phyloP scores from a whole-genome alignment of 1,284 basidiomycete genomes.

The Xerocomus amazonicus region DNA sequence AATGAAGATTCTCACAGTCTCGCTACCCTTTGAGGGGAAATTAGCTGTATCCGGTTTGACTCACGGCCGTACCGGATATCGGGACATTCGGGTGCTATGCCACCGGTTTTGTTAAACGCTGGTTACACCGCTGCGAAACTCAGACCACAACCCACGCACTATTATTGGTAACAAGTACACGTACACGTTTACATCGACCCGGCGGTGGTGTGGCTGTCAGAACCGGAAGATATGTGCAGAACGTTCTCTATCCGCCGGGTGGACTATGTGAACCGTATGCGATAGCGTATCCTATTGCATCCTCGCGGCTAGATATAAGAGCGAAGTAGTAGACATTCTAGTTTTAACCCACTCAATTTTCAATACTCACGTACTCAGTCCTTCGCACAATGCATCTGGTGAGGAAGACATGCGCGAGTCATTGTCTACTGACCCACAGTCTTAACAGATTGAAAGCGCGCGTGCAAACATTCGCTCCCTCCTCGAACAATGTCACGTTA shows the following conservation, averaged over 20 bases:
- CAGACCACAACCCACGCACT: too few species aligned
- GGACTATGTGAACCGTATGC: not conserved
- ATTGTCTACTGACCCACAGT: not conserved
- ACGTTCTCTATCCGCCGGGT: constrained; percentile 7
- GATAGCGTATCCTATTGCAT: too few species aligned
- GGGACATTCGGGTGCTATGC: too few species aligned
- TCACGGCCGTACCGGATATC: too few species aligned
- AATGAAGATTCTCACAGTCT: too few species aligned
- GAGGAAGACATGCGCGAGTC: not conserved
- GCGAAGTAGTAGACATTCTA: not conserved
- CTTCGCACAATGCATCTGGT: constrained; percentile 18
- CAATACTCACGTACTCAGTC: not conserved
- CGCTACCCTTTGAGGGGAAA: too few species aligned
- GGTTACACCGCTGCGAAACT: too few species aligned
- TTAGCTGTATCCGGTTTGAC: too few species aligned
- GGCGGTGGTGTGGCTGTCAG: too few species aligned
- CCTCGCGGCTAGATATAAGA: constrained; percentile 12
- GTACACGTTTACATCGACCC: too few species aligned
- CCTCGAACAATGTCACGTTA: constrained; percentile 16
- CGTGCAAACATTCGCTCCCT: constrained; percentile 17
- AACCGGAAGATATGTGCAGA: not conserved
- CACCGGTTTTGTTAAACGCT: too few species aligned
- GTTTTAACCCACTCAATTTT: not conserved
- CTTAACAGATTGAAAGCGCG: constrained; percentile 8
- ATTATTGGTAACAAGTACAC: too few species aligned